Evolutionary conservation across 257 asterid genomes (phyloP).

Genomic region (Capsicum chinense): DNA sequence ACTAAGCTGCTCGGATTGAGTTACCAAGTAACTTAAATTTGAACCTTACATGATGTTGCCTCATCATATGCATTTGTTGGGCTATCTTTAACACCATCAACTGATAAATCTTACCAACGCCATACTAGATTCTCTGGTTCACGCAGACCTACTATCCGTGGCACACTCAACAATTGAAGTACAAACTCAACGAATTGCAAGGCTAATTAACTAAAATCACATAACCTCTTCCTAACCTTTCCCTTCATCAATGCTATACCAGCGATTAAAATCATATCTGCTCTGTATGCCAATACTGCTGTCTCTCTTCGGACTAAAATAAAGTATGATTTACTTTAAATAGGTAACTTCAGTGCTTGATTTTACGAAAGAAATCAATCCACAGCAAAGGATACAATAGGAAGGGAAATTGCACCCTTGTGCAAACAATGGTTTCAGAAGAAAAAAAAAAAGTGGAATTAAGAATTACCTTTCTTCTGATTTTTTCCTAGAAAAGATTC

Average conservation of each 20-base stretch:
- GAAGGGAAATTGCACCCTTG: neutral
- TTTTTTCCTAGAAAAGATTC: conserved; percentile 71
- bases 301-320: neutral
- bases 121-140: neutral
- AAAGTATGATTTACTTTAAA: neutral
- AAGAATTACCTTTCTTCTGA: conserved; percentile 68
- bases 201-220: neutral
- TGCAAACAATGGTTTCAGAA: neutral
- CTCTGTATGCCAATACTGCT: neutral
- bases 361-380: neutral
- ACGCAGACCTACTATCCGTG: neutral
- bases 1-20: neutral
- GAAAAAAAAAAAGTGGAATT: neutral
- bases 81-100: neutral
- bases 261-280: neutral
- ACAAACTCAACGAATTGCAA: neutral
- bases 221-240: neutral
- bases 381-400: neutral
- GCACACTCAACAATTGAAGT: neutral
- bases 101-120: neutral
- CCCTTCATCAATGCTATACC: neutral
- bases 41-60: neutral
- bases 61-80: neutral
- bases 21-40: conserved; percentile 1
- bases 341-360: neutral